These are phyloP conservation scores for Trichocomaceae sp. DNA, from an alignment of 2,329 filamentous ascomycete species.

Conservation along the genomic window DNA sequence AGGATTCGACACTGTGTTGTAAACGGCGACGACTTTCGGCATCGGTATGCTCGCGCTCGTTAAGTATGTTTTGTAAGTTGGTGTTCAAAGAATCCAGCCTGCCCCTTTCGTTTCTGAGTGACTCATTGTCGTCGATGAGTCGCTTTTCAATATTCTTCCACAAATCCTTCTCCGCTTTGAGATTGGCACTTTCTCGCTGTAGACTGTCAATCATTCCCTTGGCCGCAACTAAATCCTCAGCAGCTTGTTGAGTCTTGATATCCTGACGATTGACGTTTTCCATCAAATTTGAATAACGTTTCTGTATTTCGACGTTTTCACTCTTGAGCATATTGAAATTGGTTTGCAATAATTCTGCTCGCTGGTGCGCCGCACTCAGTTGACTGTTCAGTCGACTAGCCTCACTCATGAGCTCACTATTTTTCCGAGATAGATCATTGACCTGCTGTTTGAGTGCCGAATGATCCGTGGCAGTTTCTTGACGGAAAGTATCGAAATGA, in stretches of 20 bases:
- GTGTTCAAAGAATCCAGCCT: slow-evolving; percentile 75
- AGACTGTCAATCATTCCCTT: slow-evolving; percentile 76
- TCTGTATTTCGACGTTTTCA: slow-evolving; percentile 82
- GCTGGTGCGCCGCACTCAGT: slow-evolving; percentile 70
- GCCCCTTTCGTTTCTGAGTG: slow-evolving; percentile 72
- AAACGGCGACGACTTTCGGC: slow-evolving; percentile 74
- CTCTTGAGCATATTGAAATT: slow-evolving; percentile 78
- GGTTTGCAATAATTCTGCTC: slow-evolving; percentile 80
- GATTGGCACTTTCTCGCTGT: slow-evolving; percentile 81
- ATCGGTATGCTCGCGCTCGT: slow-evolving; percentile 81
- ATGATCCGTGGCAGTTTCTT: slow-evolving; percentile 75
- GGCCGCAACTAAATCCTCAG: slow-evolving; percentile 85
- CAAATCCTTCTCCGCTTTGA: slow-evolving; percentile 89
- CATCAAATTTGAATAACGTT: slow-evolving; percentile 67
- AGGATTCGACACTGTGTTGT: slow-evolving; percentile 66
- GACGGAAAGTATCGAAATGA: slow-evolving; percentile 83
- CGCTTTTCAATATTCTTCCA: slow-evolving; percentile 92
- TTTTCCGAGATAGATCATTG: slow-evolving; percentile 73
- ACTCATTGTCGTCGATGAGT: slow-evolving; percentile 81
- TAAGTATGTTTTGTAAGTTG: slow-evolving; percentile 80
- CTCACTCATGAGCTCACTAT: slow-evolving; percentile 73
- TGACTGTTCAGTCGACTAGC: slow-evolving; percentile 74
- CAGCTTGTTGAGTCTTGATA: slow-evolving; percentile 79
- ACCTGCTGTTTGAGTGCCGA: slow-evolving; percentile 78
- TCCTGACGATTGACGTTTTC: slow-evolving; percentile 87